Base-by-base conservation (phyloP, 257 asterid species). In the Eustoma russellianum region DNA sequence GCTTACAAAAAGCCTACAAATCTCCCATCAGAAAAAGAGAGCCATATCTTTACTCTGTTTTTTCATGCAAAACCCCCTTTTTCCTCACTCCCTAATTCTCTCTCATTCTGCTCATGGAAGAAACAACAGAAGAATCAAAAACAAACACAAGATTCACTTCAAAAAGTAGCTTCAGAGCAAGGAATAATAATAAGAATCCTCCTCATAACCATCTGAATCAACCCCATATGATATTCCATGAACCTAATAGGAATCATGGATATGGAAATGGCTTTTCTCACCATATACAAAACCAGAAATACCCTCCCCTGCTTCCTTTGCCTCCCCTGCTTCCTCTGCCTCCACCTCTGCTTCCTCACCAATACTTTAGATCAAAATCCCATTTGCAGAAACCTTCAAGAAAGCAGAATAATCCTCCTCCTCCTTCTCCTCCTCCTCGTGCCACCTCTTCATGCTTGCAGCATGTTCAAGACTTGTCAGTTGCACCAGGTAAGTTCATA, bases 281-380 rank as follows among this genome's bases (percentile, higher is more conserved):
- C 73, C 77, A 74, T 34, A 80, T 80, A 54, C 86, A 66, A 53
- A 72, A 70, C 79, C 89, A 79, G 43, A 59, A 53, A 34, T 71
- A 64, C 52, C 94, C 94, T 44, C 71, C 93, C 69, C 75, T 83
- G 38, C 94, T 89, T 46, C 97, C 97, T 66, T 71, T 89, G 66
- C 95, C 95, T 50, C 78, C 82, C 13, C 51, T 63, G 50, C 35
- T 75, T 14, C 91, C 95, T 53, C 71, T 82, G 46, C 13, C 74
- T 47, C 74, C 81, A 2, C 74, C 85, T 55, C 66, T 72, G 55
- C 77, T 67, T 59, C 93, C 61, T 48, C 77, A 72, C 77, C 83
- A 71, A 5, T 54, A 56, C 74, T 69, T 79, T 34, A 70, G 67
- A 67, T 65, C 86, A 13, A 81, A 67, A 77, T 55, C 86, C 85